Evolutionary conservation across 106 monocot species (phyloP).

Genomic region (Gastrodia elata): DNA sequence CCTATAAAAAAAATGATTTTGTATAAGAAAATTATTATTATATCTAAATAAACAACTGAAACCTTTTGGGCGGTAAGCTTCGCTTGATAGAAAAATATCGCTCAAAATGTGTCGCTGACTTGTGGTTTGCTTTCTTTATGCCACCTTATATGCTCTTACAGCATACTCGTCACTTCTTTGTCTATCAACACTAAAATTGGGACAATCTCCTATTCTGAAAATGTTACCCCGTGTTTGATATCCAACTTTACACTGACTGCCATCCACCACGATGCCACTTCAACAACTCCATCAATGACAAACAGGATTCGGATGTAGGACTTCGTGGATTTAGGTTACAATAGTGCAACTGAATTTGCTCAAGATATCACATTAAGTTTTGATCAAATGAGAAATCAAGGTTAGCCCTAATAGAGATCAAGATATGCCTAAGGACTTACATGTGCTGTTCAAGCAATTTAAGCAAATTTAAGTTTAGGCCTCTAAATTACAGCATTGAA

Average conservation of each 20-base stretch:
- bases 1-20: not conserved
- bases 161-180: constrained; percentile 92
- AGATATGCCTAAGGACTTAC: no score
- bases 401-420: not conserved
- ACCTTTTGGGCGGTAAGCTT: constrained; percentile 54
- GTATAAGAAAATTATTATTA: not conserved
- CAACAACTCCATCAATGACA: no score
- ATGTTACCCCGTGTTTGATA: no score
- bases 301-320: no score
- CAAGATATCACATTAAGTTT: not conserved
- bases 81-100: constrained; percentile 68
- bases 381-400: not conserved
- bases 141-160: constrained; percentile 85
- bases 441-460: no score
- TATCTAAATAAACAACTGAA: not conserved
- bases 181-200: constrained; percentile 33
- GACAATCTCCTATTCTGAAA: not conserved
- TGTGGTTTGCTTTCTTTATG: constrained; percentile 77
- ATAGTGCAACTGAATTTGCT: no score
- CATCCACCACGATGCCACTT: no score
- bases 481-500: no score
- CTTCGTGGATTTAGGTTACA: no score
- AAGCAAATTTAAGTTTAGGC: no score
- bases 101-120: constrained; percentile 58
- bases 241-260: no score